Base-by-base conservation (phyloP, 2,329 filamentous ascomycete species). In the Camillea tinctor region DNA sequence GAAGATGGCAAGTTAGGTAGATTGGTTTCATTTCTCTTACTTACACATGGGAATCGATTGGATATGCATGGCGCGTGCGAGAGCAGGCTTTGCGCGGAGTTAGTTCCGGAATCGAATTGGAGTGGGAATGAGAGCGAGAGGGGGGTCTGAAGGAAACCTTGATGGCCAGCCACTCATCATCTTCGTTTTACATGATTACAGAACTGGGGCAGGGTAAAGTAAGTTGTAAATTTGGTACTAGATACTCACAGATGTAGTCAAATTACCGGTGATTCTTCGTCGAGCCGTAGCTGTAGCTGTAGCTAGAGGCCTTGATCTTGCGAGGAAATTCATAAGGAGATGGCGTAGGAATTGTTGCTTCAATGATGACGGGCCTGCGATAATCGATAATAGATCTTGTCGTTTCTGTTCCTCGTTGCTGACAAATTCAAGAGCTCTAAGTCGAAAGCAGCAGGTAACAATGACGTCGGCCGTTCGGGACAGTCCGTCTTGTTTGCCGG, bases 31-130 rank as follows among this genome's bases (percentile, higher is more conserved):
- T n/a, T n/a, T n/a, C n/a, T n/a, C n/a, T n/a, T n/a, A 49, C 87
- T 72, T 85, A 93, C 91, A 94, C 90, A 95, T 94, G 59, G 91
- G 90, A 77, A 95, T 94, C 68, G 90, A 90, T 77, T 91, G 85
- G 79, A 94, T 89, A 85, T 94, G 90, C 91, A 95, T 95, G 67
- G 79, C 78, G 78, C 83, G 82, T 57, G 70, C 60, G 60, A 64
- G 66, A 55, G 69, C 66, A 60, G 71, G 70, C 75, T 77, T n/a
- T 63, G 69, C 60, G 62, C 53, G 53, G 52, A 59, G 59, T 59
- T 55, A 64, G 60, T 57, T 30, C 20, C 51, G 26, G 20, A 52
- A 52, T 40, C 51, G 26, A n/a, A 52, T 50, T 40, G 13, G 49
- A 50, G 26, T 30, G 26, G 7, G 26, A 30, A 11, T 9, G 15